A percentile compares a stretch with the other conserved stretches of the same genome.
Conservation (phyloP, 116 monocot species). For the Zostera marina region DNA sequence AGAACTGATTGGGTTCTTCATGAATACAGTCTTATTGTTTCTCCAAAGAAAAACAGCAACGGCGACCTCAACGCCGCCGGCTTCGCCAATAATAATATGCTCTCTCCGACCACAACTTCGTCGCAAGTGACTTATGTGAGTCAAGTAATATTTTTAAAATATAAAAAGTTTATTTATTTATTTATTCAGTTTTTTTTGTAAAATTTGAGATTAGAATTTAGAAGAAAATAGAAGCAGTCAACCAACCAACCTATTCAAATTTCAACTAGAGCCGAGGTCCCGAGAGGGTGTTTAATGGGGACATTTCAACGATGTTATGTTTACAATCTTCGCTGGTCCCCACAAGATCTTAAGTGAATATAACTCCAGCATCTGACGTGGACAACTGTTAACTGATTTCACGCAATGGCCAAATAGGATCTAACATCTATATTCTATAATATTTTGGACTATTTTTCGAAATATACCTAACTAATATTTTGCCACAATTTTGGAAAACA, state of each 20-base stretch:
- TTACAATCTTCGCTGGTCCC: constrained; percentile 7
- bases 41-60: too few relatives aligned
- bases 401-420: too few relatives aligned
- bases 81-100: background rate
- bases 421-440: too few relatives aligned
- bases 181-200: background rate
- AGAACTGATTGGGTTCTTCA: constrained; percentile 12
- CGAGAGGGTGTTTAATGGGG: background rate
- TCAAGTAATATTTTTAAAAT: background rate
- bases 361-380: background rate
- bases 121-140: constrained; percentile 1
- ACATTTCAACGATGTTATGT: constrained; percentile 4
- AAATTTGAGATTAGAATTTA: background rate
- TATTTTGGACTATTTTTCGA: too few relatives aligned
- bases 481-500: too few relatives aligned
- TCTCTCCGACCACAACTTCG: background rate
- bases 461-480: too few relatives aligned
- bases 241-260: too few relatives aligned
- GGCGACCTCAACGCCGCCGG: too few relatives aligned
- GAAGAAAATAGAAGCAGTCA: too few relatives aligned
- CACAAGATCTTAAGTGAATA: constrained; percentile 3
- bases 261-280: background rate
- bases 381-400: background rate
- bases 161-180: background rate
- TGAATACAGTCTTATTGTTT: constrained; percentile 5